Percentiles rank a stretch among this genome's conserved stretches.
Conservation (phyloP, 176 grass and related monocot genomes). For the Pontederia crassipes region DNA sequence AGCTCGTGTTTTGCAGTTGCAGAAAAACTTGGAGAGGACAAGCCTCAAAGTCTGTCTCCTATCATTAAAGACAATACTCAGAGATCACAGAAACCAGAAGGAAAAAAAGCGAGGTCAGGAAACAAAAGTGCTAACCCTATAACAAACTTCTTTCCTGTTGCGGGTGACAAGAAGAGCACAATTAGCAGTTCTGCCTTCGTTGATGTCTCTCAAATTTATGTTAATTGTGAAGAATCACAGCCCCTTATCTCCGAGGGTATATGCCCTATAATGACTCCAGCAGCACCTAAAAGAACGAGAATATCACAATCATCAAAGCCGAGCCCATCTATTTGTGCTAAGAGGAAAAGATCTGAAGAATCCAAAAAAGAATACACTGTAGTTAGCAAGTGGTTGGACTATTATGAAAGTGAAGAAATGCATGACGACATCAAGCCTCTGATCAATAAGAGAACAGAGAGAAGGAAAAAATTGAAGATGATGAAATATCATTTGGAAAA, state of each 20-base stretch:
- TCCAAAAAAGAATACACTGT: slow-evolving; percentile 27
- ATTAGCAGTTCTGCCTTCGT: slow-evolving; percentile 10
- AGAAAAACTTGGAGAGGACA: slow-evolving; percentile 6
- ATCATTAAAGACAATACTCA: not conserved
- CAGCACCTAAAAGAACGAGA: slow-evolving; percentile 1
- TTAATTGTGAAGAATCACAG: not conserved
- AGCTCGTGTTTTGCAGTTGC: slow-evolving; percentile 16
- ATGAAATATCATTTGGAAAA: slow-evolving; percentile 27
- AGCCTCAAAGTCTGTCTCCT: slow-evolving; percentile 19
- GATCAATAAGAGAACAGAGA: slow-evolving; percentile 59
- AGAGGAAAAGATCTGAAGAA: slow-evolving; percentile 2
- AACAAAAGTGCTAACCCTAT: slow-evolving; percentile 8
- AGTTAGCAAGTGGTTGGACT: slow-evolving; percentile 35
- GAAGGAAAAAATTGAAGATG: slow-evolving; percentile 35
- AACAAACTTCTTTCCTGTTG: slow-evolving; percentile 20
- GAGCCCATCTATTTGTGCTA: slow-evolving; percentile 12
- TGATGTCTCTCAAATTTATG: not conserved
- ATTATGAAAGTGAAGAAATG: slow-evolving; percentile 51
- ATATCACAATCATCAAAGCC: slow-evolving; percentile 7
- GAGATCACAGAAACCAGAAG: slow-evolving; percentile 21
- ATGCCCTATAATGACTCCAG: not conserved
- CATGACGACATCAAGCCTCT: slow-evolving; percentile 44
- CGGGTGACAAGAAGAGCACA: not conserved
- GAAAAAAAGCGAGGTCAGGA: slow-evolving; percentile 9
- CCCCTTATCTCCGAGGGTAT: not conserved